Evolutionary conservation across 2,329 filamentous ascomycete species (phyloP).

Genomic region (Diaporthe sp.): DNA sequence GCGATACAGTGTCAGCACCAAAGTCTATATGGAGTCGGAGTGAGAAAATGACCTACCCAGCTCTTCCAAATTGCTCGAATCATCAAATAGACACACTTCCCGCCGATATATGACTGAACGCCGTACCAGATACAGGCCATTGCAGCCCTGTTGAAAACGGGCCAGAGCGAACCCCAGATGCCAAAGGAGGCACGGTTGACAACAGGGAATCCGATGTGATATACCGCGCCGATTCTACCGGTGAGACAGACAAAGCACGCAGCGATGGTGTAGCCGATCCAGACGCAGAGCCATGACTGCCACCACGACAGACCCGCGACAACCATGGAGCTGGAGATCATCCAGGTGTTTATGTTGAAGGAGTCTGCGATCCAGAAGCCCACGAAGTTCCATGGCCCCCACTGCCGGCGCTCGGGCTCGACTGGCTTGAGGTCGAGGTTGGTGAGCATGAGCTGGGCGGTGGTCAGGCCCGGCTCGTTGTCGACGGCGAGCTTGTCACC

Average conservation of each 20-base stretch:
- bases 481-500: constrained; percentile 78
- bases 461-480: constrained; percentile 81
- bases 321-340: constrained; percentile 90
- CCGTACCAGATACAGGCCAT: constrained; percentile 92
- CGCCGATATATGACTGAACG: constrained; percentile 88
- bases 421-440: constrained; percentile 88
- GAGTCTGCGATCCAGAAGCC: constrained; percentile 89
- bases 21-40: not conserved
- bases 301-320: constrained; percentile 86
- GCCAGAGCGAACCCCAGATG: constrained; percentile 91
- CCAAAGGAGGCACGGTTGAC: constrained; percentile 84
- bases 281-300: constrained; percentile 92
- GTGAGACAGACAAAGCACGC: constrained; percentile 82
- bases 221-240: constrained; percentile 86
- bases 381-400: constrained; percentile 90
- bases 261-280: constrained; percentile 86
- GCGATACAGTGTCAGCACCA: constrained; percentile 35
- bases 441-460: constrained; percentile 86
- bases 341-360: constrained; percentile 94
- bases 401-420: constrained; percentile 83
- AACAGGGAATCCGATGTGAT: constrained; percentile 92
- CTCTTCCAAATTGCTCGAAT: constrained; percentile 85
- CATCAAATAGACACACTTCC: constrained; percentile 89
- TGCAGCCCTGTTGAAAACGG: constrained; percentile 88
- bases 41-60: constrained; percentile 60